These are phyloP conservation scores for Gastrolobium villosum DNA, from an alignment of 306 rosid species.

Conservation along the genomic window DNA sequence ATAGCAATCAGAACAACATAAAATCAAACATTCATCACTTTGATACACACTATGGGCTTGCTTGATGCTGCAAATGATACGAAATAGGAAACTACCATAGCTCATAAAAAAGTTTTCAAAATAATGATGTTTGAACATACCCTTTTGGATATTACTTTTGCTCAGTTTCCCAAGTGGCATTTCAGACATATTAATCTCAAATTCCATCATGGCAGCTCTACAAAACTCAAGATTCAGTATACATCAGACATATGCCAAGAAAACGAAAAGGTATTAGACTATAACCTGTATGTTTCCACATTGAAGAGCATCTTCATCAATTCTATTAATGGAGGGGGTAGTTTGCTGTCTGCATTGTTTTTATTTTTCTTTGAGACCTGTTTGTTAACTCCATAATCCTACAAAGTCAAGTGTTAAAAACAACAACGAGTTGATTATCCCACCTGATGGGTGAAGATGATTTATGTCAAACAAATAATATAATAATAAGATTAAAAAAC, in stretches of 20 bases:
- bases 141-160: conserved; percentile 88
- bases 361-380: conserved; percentile 65
- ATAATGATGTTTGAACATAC: conserved; percentile 51
- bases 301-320: conserved; percentile 95
- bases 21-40: conserved; percentile 33
- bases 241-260: conserved; percentile 36
- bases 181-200: conserved; percentile 96
- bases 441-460: conserved; percentile 28
- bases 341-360: conserved; percentile 60
- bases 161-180: conserved; percentile 99
- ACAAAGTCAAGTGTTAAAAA: conserved; percentile 48
- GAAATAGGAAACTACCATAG: conserved; percentile 27
- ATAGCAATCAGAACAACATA: conserved; percentile 37
- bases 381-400: conserved; percentile 95
- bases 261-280: conserved; percentile 28
- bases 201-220: conserved; percentile 99
- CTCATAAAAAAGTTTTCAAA: not conserved
- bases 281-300: conserved; percentile 95
- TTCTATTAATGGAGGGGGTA: conserved; percentile 77
- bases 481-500: conserved; percentile 17
- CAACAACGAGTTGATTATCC: conserved; percentile 31
- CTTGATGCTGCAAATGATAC: conserved; percentile 30
- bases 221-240: conserved; percentile 58
- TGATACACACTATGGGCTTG: not conserved
- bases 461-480: conserved; percentile 30